Conservation (phyloP, 2,329 filamentous ascomycete species). For the Zymoseptoria passerinii region DNA sequence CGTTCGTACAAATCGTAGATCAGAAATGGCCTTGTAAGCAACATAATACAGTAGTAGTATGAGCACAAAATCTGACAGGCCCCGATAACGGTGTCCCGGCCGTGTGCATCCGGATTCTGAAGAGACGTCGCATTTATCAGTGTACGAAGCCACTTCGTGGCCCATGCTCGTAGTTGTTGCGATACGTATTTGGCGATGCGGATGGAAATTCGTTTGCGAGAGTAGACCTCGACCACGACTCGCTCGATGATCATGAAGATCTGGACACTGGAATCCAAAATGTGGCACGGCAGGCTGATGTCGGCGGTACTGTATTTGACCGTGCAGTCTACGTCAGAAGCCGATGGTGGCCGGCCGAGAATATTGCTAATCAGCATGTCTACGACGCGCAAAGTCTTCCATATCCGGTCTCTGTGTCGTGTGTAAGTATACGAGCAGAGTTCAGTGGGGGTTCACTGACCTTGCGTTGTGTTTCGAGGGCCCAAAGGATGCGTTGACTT, state of each 20-base stretch:
- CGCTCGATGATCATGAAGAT: slow-evolving; percentile 44
- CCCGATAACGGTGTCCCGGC: slow-evolving; percentile 25
- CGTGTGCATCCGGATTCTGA: neutral
- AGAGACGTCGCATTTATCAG: slow-evolving; percentile 21
- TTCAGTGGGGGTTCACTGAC: neutral
- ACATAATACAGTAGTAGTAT: slow-evolving; percentile 48
- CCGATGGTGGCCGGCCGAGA: slow-evolving; percentile 45
- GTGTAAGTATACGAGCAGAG: neutral
- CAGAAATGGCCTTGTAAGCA: slow-evolving; percentile 46
- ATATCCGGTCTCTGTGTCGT: slow-evolving; percentile 38
- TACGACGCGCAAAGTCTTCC: slow-evolving; percentile 46
- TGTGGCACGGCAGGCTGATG: slow-evolving; percentile 9
- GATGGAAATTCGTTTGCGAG: slow-evolving; percentile 34
- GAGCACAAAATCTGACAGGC: slow-evolving; percentile 44
- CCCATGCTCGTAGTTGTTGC: slow-evolving; percentile 35
- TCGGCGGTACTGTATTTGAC: slow-evolving; percentile 27
- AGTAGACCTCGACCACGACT: slow-evolving; percentile 40
- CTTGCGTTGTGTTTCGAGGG: slow-evolving; percentile 27
- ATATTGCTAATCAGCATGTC: slow-evolving; percentile 46
- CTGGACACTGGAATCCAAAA: slow-evolving; percentile 34
- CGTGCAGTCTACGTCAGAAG: slow-evolving; percentile 43
- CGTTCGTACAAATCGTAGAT: slow-evolving; percentile 42
- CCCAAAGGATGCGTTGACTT: slow-evolving; percentile 45
- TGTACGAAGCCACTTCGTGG: slow-evolving; percentile 27
- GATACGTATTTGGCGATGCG: slow-evolving; percentile 36